Evolutionary conservation across 257 asterid genomes (phyloP).

Genomic region (Paraleonurus japonicus): DNA sequence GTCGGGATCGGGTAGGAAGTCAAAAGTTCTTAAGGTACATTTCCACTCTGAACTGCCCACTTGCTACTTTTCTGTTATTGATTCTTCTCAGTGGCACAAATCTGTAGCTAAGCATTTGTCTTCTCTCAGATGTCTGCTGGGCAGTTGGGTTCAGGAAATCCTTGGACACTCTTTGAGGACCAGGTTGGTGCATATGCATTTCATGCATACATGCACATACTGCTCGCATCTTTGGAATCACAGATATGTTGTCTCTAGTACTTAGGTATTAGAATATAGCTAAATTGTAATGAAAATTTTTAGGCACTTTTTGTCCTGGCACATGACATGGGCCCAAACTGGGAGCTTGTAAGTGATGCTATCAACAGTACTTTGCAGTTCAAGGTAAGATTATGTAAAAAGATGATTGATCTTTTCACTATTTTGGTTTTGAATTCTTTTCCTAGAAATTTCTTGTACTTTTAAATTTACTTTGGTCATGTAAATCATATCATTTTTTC

Average conservation of each 20-base stretch:
- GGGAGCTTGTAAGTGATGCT: conserved; percentile 99
- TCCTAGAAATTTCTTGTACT: neutral
- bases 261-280: conserved; percentile 8
- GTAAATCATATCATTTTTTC: conserved; percentile 22
- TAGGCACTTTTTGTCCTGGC: conserved; percentile 96
- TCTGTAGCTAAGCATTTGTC: conserved; percentile 29
- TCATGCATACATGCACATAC: conserved; percentile 15
- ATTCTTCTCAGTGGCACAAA: neutral
- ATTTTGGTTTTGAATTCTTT: conserved; percentile 1
- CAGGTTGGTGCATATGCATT: conserved; percentile 53
- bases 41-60: conserved; percentile 10
- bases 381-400: conserved; percentile 55
- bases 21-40: conserved; percentile 71
- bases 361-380: conserved; percentile 79
- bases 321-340: conserved; percentile 96
- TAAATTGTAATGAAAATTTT: conserved; percentile 11
- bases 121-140: conserved; percentile 64
- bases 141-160: conserved; percentile 70
- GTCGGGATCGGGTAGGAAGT: conserved; percentile 86
- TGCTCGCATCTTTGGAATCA: conserved; percentile 1
- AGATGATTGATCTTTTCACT: conserved; percentile 4
- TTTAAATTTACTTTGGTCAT: neutral
- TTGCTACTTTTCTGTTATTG: conserved; percentile 9
- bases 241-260: conserved; percentile 5
- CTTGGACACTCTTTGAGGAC: conserved; percentile 89